These are phyloP conservation scores for Lasiosphaeria hispida DNA, from an alignment of 495 filamentous ascomycete species.

Conservation along the genomic window DNA sequence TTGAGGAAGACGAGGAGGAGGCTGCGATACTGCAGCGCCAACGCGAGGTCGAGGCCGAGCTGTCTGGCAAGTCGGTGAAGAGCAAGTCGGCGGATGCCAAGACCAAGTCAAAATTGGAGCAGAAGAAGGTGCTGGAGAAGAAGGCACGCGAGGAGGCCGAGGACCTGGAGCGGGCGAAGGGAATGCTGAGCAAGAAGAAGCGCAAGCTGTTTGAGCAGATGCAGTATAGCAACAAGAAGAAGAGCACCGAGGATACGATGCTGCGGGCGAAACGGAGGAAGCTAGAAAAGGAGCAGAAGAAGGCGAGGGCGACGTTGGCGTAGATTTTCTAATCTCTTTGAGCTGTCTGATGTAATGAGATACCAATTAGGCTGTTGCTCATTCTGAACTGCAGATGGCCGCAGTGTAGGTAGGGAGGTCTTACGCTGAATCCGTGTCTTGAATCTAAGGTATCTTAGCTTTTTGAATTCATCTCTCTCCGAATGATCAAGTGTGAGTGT, in stretches of 20 bases:
- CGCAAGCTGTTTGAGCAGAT: slow-evolving; percentile 88
- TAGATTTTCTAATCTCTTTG: slow-evolving; percentile 26
- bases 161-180: slow-evolving; percentile 81
- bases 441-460: too few species aligned
- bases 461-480: background rate
- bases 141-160: slow-evolving; percentile 73
- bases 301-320: slow-evolving; percentile 25
- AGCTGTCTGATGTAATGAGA: slow-evolving; percentile 11
- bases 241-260: slow-evolving; percentile 69
- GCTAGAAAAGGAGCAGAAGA: slow-evolving; percentile 66
- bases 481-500: too few species aligned
- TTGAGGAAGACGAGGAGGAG: slow-evolving; percentile 41
- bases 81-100: slow-evolving; percentile 45
- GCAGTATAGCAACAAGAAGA: slow-evolving; percentile 82
- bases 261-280: slow-evolving; percentile 84
- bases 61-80: slow-evolving; percentile 52
- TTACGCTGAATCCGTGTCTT: background rate
- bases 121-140: slow-evolving; percentile 66
- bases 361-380: background rate
- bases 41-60: slow-evolving; percentile 88
- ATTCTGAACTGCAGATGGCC: background rate
- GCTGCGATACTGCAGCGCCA: slow-evolving; percentile 60
- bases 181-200: slow-evolving; percentile 92
- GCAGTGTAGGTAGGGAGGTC: background rate
- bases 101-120: slow-evolving; percentile 59